Evolutionary conservation across 2,329 filamentous ascomycete genomes (phyloP).

Genomic region (Cytospora mali): DNA sequence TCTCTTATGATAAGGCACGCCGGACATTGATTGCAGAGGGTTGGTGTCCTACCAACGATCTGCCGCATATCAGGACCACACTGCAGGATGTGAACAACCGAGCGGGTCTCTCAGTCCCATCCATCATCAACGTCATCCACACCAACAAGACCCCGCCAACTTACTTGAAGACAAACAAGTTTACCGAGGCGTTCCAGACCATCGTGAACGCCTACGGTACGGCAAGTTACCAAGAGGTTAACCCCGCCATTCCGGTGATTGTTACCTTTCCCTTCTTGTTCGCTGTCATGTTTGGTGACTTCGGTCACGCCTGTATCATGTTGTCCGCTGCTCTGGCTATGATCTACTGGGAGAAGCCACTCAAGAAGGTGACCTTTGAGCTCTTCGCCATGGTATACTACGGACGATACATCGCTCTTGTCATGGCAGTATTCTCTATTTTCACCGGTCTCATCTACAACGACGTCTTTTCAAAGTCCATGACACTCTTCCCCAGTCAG

Average conservation of each 20-base stretch:
- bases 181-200: slow-evolving; percentile 96
- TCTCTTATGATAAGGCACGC: slow-evolving; percentile 93
- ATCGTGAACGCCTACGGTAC: slow-evolving; percentile 99
- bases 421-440: slow-evolving; percentile 97
- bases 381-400: slow-evolving; percentile 99
- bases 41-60: slow-evolving; percentile 92
- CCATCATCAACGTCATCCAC: slow-evolving; percentile 96
- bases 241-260: slow-evolving; percentile 91
- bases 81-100: slow-evolving; percentile 96
- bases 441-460: slow-evolving; percentile 98
- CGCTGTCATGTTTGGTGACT: slow-evolving; percentile 99
- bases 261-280: slow-evolving; percentile 99
- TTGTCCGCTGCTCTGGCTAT: slow-evolving; percentile 79
- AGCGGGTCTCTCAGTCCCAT: slow-evolving; percentile 93
- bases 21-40: slow-evolving; percentile 97
- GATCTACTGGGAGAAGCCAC: slow-evolving; percentile 93
- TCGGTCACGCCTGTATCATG: slow-evolving; percentile 93
- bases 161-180: slow-evolving; percentile 97
- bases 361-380: slow-evolving; percentile 92
- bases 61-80: slow-evolving; percentile 87
- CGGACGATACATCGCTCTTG: slow-evolving; percentile 95
- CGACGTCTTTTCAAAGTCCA: slow-evolving; percentile 91
- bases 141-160: slow-evolving; percentile 98
- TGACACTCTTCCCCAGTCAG: slow-evolving; percentile 85
- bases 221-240: slow-evolving; percentile 95